These are phyloP conservation scores for Rhodamnia rubescens DNA, from an alignment of 345 rosid genomes.

Conservation along the genomic window DNA sequence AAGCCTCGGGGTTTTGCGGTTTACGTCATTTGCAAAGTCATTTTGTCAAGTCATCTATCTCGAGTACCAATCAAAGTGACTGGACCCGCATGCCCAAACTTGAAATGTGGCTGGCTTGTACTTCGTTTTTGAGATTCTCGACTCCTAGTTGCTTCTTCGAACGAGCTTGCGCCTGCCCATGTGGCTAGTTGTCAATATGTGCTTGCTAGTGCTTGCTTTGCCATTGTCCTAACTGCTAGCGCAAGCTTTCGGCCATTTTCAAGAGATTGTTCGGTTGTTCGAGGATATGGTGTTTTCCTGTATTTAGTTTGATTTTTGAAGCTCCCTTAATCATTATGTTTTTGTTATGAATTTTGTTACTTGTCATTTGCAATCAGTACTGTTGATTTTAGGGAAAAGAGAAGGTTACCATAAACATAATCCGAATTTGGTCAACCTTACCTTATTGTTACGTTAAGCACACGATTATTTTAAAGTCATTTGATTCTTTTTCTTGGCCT, in stretches of 20 bases:
- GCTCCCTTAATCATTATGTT: too few species aligned
- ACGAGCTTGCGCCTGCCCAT: not conserved
- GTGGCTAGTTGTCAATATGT: too few species aligned
- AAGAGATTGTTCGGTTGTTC: not conserved
- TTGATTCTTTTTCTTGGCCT: too few species aligned
- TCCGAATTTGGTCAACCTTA: too few species aligned
- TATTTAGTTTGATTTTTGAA: too few species aligned
- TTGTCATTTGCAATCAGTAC: not conserved
- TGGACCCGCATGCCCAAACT: fast-evolving
- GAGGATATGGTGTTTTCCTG: not conserved
- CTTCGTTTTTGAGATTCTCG: not conserved
- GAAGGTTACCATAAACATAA: too few species aligned
- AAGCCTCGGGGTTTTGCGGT: fast-evolving
- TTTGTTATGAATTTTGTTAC: too few species aligned
- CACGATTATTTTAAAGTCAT: too few species aligned
- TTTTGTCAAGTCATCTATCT: not conserved
- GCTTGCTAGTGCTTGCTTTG: not conserved
- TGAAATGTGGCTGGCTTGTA: not conserved
- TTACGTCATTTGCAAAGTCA: not conserved
- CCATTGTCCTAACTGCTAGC: too few species aligned
- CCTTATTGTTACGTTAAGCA: not conserved
- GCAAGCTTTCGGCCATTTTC: not conserved
- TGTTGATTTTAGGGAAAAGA: too few species aligned
- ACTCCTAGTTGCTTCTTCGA: not conserved
- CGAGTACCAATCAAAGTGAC: not conserved